Conservation (phyloP, 352 stramenopile species). For the Achlya hypogyna region DNA sequence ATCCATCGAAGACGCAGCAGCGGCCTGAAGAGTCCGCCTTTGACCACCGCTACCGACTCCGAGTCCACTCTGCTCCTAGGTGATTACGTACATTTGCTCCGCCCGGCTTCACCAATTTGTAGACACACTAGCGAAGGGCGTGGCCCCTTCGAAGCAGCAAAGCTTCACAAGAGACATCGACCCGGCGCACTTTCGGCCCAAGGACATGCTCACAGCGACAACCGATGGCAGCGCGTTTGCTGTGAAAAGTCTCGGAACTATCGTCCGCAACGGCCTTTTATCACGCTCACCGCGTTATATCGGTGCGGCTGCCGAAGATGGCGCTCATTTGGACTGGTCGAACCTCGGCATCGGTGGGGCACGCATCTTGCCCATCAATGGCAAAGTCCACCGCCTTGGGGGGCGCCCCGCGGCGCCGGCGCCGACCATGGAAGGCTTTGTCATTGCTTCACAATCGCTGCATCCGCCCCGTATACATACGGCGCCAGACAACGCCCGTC, state of each 20-base stretch:
- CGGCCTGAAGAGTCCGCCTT: too few relatives aligned
- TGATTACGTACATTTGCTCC: too few relatives aligned
- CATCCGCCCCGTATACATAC: not conserved
- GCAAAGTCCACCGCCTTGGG: not conserved
- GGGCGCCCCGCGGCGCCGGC: not conserved
- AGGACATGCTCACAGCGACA: not conserved
- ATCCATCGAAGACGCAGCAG: too few relatives aligned
- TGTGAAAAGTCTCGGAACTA: constrained; percentile 6
- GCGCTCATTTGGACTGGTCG: not conserved
- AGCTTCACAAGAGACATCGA: not conserved
- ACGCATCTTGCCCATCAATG: not conserved
- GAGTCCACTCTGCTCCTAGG: too few relatives aligned
- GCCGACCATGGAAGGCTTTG: not conserved
- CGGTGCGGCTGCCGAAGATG: not conserved
- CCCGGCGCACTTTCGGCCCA: not conserved
- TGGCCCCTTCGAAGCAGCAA: not conserved
- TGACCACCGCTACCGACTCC: too few relatives aligned
- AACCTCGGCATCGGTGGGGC: not conserved
- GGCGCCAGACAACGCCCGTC: not conserved
- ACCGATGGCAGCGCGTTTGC: not conserved
- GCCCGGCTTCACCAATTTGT: too few relatives aligned
- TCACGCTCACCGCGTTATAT: not conserved
- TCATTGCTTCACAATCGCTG: not conserved
- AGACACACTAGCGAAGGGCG: too few relatives aligned
- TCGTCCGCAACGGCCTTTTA: not conserved